phyloP scores from a whole-genome alignment of 768 basidiomycete genomes.

The Kondoa subrosea region DNA sequence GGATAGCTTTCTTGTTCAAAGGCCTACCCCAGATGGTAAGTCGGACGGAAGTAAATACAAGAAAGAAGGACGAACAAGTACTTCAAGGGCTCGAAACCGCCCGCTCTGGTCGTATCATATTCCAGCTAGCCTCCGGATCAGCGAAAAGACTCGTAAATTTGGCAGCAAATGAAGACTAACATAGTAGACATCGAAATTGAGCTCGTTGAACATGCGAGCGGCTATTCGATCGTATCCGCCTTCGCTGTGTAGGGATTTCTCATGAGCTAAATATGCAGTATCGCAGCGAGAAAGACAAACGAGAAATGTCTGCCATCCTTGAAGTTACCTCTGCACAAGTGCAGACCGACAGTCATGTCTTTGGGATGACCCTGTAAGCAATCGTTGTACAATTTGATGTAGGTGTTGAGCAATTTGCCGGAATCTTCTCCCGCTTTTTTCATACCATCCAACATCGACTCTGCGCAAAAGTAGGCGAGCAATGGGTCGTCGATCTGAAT shows the following conservation, averaged over 20 bases:
- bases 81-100: constrained; percentile 24
- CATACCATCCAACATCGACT: constrained; percentile 40
- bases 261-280: no score
- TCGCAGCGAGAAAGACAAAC: no score
- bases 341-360: constrained; percentile 28
- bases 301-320: constrained; percentile 26
- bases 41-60: not conserved
- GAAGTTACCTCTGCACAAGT: constrained; percentile 19
- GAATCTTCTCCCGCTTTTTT: constrained; percentile 34
- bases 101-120: constrained; percentile 29
- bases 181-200: not conserved
- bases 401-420: constrained; percentile 43
- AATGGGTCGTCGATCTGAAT: constrained; percentile 40
- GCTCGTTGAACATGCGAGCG: constrained; percentile 24
- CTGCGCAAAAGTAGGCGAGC: constrained; percentile 36
- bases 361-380: constrained; percentile 26
- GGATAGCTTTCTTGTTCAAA: constrained; percentile 25
- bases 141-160: constrained; percentile 22
- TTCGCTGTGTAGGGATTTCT: no score
- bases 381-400: constrained; percentile 43
- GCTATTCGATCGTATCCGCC: constrained; percentile 31
- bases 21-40: constrained; percentile 15
- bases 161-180: not conserved
- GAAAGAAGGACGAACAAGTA: constrained; percentile 13
- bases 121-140: constrained; percentile 26